Percentiles rank a stretch among this genome's conserved stretches.
phyloP scores from a whole-genome alignment of 352 stramenopile genomes.

The Elongisporangium anandrum region DNA sequence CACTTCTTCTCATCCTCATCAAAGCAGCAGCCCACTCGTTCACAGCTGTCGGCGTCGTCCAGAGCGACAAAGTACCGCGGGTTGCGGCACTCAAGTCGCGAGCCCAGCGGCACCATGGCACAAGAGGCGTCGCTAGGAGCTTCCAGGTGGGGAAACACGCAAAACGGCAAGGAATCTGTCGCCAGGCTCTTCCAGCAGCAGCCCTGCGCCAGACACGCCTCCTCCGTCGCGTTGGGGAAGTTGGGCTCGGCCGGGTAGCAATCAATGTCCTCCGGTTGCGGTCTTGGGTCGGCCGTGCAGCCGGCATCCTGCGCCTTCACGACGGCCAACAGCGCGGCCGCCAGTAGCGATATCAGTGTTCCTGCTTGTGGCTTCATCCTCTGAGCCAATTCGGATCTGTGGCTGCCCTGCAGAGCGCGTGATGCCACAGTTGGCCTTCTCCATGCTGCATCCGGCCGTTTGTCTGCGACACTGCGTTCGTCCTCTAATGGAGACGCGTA shows the following conservation, averaged over 20 bases:
- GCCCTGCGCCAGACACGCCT: constrained; percentile 75
- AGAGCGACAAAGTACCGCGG: constrained; percentile 42
- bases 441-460: not conserved
- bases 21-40: constrained; percentile 70
- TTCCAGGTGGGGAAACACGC: constrained; percentile 42
- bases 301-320: constrained; percentile 22
- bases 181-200: constrained; percentile 77
- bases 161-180: constrained; percentile 42
- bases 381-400: not conserved
- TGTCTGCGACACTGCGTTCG: not conserved
- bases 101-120: constrained; percentile 23
- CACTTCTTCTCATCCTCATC: constrained; percentile 32
- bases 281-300: constrained; percentile 9
- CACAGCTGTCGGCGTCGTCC: constrained; percentile 29
- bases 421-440: not conserved
- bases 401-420: not conserved
- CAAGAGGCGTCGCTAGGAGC: constrained; percentile 21
- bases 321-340: constrained; percentile 14
- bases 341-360: constrained; percentile 6
- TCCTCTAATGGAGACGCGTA: not conserved
- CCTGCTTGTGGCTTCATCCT: not conserved
- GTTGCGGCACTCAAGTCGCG: constrained; percentile 71
- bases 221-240: constrained; percentile 71
- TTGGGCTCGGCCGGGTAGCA: constrained; percentile 60
- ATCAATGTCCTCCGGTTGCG: constrained; percentile 23